Percentiles rank a stretch among this genome's conserved stretches.
Evolutionary conservation across 140 eudicot genomes (phyloP).

Genomic region (Stevia rebaudiana): DNA sequence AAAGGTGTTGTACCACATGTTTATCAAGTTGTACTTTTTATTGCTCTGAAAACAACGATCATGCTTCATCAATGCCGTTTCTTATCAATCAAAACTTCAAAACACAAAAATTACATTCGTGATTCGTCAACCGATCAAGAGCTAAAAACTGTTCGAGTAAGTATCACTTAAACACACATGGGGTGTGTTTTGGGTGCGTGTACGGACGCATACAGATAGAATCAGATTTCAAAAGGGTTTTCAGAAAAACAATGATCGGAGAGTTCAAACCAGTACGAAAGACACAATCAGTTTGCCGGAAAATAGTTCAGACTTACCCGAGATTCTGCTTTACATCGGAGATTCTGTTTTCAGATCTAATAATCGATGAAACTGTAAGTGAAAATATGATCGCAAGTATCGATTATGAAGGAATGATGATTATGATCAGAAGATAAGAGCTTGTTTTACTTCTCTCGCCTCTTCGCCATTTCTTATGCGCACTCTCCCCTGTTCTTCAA

Average conservation of each 20-base stretch:
- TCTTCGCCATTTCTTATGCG: conserved; percentile 64
- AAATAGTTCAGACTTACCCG: conserved; percentile 24
- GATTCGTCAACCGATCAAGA: conserved; percentile 31
- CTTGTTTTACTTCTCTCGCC: conserved; percentile 24
- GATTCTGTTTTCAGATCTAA: conserved; percentile 9
- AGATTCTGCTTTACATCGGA: conserved; percentile 14
- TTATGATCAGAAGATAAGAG: conserved; percentile 24
- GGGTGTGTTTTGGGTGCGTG: conserved; percentile 14
- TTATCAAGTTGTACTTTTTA: conserved; percentile 27
- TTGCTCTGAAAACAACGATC: conserved; percentile 12
- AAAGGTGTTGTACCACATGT: conserved; percentile 24
- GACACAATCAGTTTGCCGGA: no score
- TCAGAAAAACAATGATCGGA: no score
- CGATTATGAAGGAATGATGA: neutral
- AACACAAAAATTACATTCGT: conserved; percentile 27
- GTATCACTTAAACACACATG: neutral
- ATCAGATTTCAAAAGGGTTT: conserved; percentile 16
- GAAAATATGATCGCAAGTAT: conserved; percentile 22
- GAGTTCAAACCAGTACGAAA: no score
- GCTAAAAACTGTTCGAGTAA: no score
- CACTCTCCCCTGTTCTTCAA: conserved; percentile 17
- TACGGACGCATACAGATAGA: conserved; percentile 15
- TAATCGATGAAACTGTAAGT: conserved; percentile 14
- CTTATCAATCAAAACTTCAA: conserved; percentile 22
- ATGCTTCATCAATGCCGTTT: conserved; percentile 31